Evolutionary conservation across 2,329 filamentous ascomycete genomes (phyloP), one percentile per base, ranked within the genome.

Genomic region (Colletotrichum sp.): DNA sequence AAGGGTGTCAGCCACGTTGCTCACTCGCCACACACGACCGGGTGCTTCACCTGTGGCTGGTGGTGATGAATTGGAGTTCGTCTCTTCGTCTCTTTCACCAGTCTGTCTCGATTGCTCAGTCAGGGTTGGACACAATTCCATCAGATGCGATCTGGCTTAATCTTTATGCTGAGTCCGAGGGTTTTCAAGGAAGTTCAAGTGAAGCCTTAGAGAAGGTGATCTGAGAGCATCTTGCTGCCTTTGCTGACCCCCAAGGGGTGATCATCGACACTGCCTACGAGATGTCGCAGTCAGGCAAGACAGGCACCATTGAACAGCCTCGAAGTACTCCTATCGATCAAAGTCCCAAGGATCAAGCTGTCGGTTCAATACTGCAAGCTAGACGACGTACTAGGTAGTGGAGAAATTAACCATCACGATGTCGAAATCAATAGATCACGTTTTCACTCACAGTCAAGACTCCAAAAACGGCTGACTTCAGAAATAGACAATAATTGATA

Each of bases 401-500:
- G 55, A 16, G 24, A 0, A 28, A 4, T 1, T 8, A 58, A 58
- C 0, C 7, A 26, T 7, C 55, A 4, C 15, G 4, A 58, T 0
- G 24, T 8, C 15, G 24, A 13, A 30, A 16, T 18, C 12, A n/a
- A 21, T 2, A 6, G 43, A 13, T n/a, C 13, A 7, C 8, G 2
- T 57, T 26, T 15, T 57, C 24, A 57, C 28, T n/a, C 26, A n/a
- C 57, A 61, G 28, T 18, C 16, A 61, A 61, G 16, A 60, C 16
- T n/a, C n/a, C 9, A 21, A 16, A 21, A 34, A 18, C 9, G 26
- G 16, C 26, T n/a, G 34, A 21, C 16, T 43, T n/a, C 8, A 52
- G 18, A 58, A 30, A 28, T 38, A 57, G 48, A 68, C 6, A 58
- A 68, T 58, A 68, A 58, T 68, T 38, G 48, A 58, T 58, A 30